phyloP scores from a whole-genome alignment of 2,329 filamentous ascomycete genomes.

The Ceratocystis colombiana region DNA sequence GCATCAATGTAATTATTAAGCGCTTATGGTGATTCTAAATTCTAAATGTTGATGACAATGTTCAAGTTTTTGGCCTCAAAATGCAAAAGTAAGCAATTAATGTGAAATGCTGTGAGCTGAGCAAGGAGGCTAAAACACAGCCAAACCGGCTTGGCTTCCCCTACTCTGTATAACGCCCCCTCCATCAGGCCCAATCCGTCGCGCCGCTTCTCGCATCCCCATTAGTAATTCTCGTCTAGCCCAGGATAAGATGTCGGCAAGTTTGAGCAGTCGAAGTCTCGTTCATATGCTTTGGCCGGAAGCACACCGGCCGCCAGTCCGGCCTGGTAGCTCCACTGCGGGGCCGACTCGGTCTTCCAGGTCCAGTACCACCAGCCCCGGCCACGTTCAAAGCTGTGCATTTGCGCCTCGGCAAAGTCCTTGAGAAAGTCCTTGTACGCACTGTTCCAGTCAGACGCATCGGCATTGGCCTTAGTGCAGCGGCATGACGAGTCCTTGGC shows the following conservation, averaged over 20 bases:
- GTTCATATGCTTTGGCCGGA: constrained; percentile 61
- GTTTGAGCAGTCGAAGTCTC: constrained; percentile 56
- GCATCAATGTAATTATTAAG: too few relatives aligned
- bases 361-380: constrained; percentile 99
- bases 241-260: constrained; percentile 46
- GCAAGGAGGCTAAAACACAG: too few relatives aligned
- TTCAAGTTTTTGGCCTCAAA: too few relatives aligned
- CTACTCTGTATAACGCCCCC: background rate
- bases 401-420: constrained; percentile 91
- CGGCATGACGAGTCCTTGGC: constrained; percentile 54
- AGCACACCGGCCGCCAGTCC: constrained; percentile 69
- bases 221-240: constrained; percentile 37
- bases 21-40: too few relatives aligned
- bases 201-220: background rate
- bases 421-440: constrained; percentile 76
- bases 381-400: constrained; percentile 82
- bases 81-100: too few relatives aligned
- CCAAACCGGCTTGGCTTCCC: too few relatives aligned
- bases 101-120: too few relatives aligned
- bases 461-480: constrained; percentile 67
- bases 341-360: constrained; percentile 77
- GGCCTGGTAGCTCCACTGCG: constrained; percentile 86
- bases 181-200: background rate
- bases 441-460: constrained; percentile 54
- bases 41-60: too few relatives aligned